These are phyloP conservation scores for Scheffersomyces cryptocercus DNA, from an alignment of 1,139 yeast species.

Conservation along the genomic window DNA sequence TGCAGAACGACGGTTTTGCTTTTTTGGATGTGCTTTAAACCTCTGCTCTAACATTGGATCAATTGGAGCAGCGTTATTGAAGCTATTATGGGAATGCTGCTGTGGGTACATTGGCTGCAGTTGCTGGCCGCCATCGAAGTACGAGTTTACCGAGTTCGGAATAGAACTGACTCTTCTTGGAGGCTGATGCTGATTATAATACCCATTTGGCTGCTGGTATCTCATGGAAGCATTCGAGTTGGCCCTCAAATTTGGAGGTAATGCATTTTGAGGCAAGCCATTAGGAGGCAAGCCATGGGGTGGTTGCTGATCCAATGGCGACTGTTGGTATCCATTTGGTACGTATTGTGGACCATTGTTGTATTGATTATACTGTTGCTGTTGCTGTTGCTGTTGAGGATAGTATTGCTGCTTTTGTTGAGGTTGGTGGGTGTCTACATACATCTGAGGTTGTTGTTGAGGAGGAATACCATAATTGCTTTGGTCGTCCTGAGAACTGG, in stretches of 20 bases:
- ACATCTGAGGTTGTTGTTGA: conserved; percentile 5
- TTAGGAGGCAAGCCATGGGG: conserved; percentile 42
- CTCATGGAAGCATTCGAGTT: conserved; percentile 15
- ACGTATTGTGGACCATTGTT: conserved; percentile 1
- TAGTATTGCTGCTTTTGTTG: conserved; percentile 8
- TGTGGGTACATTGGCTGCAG: conserved; percentile 2
- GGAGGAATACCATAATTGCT: background rate
- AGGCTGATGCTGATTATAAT: conserved; percentile 5
- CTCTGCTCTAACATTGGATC: conserved; percentile 29
- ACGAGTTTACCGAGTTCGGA: conserved; percentile 16
- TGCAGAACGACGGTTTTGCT: conserved; percentile 37
- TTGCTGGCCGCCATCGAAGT: conserved; percentile 9
- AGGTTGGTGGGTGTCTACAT: conserved; percentile 4
- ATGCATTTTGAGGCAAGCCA: conserved; percentile 30
- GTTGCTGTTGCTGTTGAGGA: conserved; percentile 9
- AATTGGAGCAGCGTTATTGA: conserved; percentile 26
- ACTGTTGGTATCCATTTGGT: conserved; percentile 4
- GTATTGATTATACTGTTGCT: conserved; percentile 5
- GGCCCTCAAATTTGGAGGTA: conserved; percentile 27
- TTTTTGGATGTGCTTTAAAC: conserved; percentile 29
- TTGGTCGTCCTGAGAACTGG: background rate
- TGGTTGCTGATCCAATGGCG: conserved; percentile 15
- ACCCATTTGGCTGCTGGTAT: conserved; percentile 10
- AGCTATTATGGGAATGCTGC: conserved; percentile 7
- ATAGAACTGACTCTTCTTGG: conserved; percentile 17